Percentiles rank a stretch among this genome's conserved stretches.
Evolutionary conservation across 257 asterid genomes (phyloP).

Genomic region (Solanum tacnaense): DNA sequence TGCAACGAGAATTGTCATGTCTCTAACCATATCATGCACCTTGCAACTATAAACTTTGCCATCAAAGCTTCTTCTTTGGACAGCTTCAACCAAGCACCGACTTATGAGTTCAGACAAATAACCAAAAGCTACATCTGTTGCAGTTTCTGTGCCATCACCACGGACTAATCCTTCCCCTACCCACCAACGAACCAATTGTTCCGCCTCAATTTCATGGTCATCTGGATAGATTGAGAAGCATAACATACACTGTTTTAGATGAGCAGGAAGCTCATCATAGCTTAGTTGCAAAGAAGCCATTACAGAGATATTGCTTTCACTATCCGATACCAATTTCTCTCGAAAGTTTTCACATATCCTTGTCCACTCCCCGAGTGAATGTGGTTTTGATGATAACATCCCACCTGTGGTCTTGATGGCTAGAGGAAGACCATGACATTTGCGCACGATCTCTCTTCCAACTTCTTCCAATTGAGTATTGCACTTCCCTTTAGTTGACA

Average conservation of each 20-base stretch:
- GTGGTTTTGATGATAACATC: neutral
- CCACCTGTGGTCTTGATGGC: conserved; percentile 23
- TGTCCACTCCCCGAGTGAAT: neutral
- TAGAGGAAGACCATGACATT: conserved; percentile 21
- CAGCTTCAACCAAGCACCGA: conserved; percentile 14
- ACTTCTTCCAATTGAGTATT: neutral
- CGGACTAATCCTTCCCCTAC: conserved; percentile 20
- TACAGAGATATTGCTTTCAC: neutral
- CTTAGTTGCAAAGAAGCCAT: conserved; percentile 3
- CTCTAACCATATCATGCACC: conserved; percentile 17
- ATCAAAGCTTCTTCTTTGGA: conserved; percentile 5
- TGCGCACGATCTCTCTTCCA: conserved; percentile 7
- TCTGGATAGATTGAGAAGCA: conserved; percentile 20
- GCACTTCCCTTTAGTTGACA: neutral
- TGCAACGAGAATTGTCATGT: conserved; percentile 9
- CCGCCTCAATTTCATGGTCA: conserved; percentile 10
- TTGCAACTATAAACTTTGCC: conserved; percentile 16
- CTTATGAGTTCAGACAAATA: conserved; percentile 8
- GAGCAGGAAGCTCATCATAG: conserved; percentile 22
- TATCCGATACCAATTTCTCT: neutral
- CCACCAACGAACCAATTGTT: conserved; percentile 14
- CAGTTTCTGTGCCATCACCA: conserved; percentile 1
- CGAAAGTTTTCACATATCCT: conserved; percentile 1
- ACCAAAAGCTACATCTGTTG: conserved; percentile 3
- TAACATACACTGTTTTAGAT: conserved; percentile 9